phyloP scores from a whole-genome alignment of 2,329 filamentous ascomycete species.

The Parastagonospora avenae region DNA sequence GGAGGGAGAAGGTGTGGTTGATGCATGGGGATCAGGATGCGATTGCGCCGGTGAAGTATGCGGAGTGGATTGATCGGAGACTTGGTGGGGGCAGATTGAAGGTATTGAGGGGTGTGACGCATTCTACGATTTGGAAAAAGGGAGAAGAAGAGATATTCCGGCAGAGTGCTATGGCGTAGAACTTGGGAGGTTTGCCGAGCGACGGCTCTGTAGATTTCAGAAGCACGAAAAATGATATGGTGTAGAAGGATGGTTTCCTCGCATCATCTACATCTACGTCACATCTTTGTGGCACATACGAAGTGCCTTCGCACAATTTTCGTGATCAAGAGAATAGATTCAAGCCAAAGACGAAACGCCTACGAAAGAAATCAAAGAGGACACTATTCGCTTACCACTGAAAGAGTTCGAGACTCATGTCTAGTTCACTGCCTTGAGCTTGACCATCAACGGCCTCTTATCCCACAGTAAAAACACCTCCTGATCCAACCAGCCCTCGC shows the following conservation, averaged over 20 bases:
- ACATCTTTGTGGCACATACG: too few relatives aligned
- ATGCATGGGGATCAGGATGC: slow-evolving; percentile 29
- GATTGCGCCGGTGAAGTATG: slow-evolving; percentile 17
- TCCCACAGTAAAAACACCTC: slow-evolving; percentile 41
- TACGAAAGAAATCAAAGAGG: too few relatives aligned
- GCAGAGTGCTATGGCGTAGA: slow-evolving; percentile 10
- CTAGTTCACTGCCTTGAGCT: slow-evolving; percentile 7
- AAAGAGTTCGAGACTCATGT: too few relatives aligned
- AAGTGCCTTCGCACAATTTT: too few relatives aligned
- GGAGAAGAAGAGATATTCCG: slow-evolving; percentile 23
- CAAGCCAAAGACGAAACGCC: too few relatives aligned
- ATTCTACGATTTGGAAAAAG: slow-evolving; percentile 29
- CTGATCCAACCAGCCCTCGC: slow-evolving; percentile 46
- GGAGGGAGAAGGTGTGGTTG: slow-evolving; percentile 16
- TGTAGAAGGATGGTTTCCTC: too few relatives aligned
- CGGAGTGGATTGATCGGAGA: slow-evolving; percentile 24
- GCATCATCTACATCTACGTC: too few relatives aligned
- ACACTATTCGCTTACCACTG: neutral
- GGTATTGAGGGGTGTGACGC: slow-evolving; percentile 23
- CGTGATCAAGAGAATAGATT: too few relatives aligned
- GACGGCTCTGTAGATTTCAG: too few relatives aligned
- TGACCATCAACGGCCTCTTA: slow-evolving; percentile 36
- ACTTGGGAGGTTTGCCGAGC: too few relatives aligned
- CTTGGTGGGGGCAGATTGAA: slow-evolving; percentile 24
- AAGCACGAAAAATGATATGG: too few relatives aligned